Conservation (phyloP, 768 basidiomycete species). For the Suillus tomentosus region DNA sequence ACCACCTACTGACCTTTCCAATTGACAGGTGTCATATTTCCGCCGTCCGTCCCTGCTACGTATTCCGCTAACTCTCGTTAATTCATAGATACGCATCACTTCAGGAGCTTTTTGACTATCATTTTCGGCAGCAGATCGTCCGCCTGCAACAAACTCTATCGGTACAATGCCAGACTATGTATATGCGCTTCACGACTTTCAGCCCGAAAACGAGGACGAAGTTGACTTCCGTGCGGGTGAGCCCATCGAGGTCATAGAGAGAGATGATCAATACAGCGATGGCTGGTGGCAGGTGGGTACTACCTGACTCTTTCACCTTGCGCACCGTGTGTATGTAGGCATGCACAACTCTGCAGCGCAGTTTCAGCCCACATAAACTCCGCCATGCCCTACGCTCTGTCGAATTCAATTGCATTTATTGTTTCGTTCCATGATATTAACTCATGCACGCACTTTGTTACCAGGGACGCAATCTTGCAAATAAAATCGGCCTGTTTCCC, state of each 20-base stretch:
- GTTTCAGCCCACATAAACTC: slow-evolving; percentile 9
- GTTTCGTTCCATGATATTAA: slow-evolving; percentile 16
- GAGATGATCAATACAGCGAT: slow-evolving; percentile 89
- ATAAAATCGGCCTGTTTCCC: slow-evolving; percentile 90
- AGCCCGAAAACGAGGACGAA: slow-evolving; percentile 94
- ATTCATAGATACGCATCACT: neutral
- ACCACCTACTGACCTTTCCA: neutral
- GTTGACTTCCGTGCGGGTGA: slow-evolving; percentile 84
- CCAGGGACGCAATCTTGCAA: slow-evolving; percentile 81
- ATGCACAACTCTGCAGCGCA: slow-evolving; percentile 12
- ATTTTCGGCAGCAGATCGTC: neutral
- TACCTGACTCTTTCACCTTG: slow-evolving; percentile 4
- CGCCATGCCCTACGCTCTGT: slow-evolving; percentile 28
- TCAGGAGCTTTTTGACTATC: neutral
- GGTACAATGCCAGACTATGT: slow-evolving; percentile 75
- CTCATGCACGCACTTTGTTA: slow-evolving; percentile 19
- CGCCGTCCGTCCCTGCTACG: neutral
- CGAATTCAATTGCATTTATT: slow-evolving; percentile 18
- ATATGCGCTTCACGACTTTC: slow-evolving; percentile 85
- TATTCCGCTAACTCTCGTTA: neutral
- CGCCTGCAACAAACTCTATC: neutral
- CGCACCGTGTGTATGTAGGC: slow-evolving; percentile 12
- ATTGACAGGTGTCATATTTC: neutral
- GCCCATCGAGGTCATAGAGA: slow-evolving; percentile 86
- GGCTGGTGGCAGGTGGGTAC: slow-evolving; percentile 88